Base-by-base conservation (phyloP, 352 stramenopile genomes). In the Phytophthora pinifolia region DNA sequence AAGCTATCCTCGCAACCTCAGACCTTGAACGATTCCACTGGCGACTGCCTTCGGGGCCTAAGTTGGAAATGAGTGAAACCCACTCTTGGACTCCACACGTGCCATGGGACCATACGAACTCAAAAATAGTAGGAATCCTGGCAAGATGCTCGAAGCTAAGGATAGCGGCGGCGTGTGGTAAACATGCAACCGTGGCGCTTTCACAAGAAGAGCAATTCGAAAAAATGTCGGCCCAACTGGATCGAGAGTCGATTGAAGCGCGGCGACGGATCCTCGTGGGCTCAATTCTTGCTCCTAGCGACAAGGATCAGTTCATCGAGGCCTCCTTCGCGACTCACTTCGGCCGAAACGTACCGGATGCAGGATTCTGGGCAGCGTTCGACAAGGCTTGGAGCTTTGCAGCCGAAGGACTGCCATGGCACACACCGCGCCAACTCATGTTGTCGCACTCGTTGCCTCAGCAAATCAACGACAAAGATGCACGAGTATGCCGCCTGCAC, bases 401-500 rank as follows among this genome's bases (percentile, higher is more conserved):
- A 0, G 33, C 55, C 3, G 59, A 65, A 0, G 60, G 46, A 9
- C 14, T 65, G 32, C 53, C 64, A 13, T 90, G 80, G 77, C 48
- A 65, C 4, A 57, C 41, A 4, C 36, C 69, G 14, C 65, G 77
- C 9, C 74, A 86, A 38, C 61, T 88, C 2, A 70, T 90, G 74
- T 49, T 90, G 6, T 76, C 75, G 10, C 72, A 70, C 48, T 87
- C 77, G 15, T 47, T 87, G 3, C 80, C 77, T 18, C 75, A 90
- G 30, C 75, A 86, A 18, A 37, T 90, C 42, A 90, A 90, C 31
- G 67, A 58, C 22, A 83, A 79, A 53, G 76, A 90, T 42, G 52
- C 61, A 15, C 53, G 59, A 34, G 79, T 88, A 59, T 15, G 46
- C n/a, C 9, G 15, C 1, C 14, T 43, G 10, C 35, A n/a, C 10